Evolutionary conservation across 495 filamentous ascomycete species (phyloP).

Genomic region (Venustampulla echinocandica): DNA sequence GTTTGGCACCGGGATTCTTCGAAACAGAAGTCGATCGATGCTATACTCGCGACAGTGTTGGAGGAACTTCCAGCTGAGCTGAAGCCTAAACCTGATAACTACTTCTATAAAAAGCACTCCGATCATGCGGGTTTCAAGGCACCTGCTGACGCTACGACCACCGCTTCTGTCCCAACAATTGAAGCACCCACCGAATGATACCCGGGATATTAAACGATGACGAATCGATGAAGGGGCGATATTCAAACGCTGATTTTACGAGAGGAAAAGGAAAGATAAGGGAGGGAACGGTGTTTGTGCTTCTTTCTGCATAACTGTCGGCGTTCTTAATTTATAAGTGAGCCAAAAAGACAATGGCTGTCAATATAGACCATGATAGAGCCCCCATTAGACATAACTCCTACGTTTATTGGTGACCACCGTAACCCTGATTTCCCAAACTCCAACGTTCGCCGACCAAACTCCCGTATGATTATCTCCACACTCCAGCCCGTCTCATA

Average conservation of each 20-base stretch:
- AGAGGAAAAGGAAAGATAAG: constrained; percentile 1
- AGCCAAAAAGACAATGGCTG: constrained; percentile 2
- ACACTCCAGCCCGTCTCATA: constrained; percentile 77
- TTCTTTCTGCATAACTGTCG: constrained; percentile 13
- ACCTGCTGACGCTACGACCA: constrained; percentile 19
- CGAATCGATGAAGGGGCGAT: not conserved
- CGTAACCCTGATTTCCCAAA: too few species aligned
- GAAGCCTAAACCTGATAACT: constrained; percentile 57
- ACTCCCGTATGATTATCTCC: constrained; percentile 11
- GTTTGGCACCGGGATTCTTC: constrained; percentile 81
- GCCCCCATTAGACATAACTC: not conserved
- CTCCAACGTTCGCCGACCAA: not conserved
- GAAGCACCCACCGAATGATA: constrained; percentile 19
- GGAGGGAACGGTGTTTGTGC: constrained; percentile 16
- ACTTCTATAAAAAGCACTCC: constrained; percentile 56
- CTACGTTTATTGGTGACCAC: not conserved
- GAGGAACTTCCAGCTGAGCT: constrained; percentile 59
- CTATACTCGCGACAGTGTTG: constrained; percentile 58
- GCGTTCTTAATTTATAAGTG: constrained; percentile 7
- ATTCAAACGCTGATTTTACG: constrained; percentile 7
- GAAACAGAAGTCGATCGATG: constrained; percentile 63
- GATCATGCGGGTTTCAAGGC: constrained; percentile 50
- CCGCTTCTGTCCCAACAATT: constrained; percentile 6
- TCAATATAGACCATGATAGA: not conserved
- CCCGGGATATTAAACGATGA: not conserved